A percentile compares a stretch with the other conserved stretches of the same genome.
phyloP scores from a whole-genome alignment of 2,329 filamentous ascomycete genomes.

The Cadophora sp. region DNA sequence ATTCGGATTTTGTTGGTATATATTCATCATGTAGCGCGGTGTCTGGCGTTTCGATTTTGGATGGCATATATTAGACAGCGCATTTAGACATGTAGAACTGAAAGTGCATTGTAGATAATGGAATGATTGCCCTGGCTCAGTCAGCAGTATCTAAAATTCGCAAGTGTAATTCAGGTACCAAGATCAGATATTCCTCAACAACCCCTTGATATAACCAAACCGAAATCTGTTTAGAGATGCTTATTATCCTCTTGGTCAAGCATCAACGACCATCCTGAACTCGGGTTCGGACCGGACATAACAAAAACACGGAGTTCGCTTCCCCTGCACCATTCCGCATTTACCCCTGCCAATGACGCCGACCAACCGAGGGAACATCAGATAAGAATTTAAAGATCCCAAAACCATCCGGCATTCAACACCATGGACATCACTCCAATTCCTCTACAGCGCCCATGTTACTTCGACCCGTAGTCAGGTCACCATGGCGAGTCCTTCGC shows the following conservation, averaged over 20 bases:
- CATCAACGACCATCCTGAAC: background rate
- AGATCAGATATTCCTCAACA: too few relatives aligned
- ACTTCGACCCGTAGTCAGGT: slow-evolving; percentile 28
- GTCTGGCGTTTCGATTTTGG: background rate
- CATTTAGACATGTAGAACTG: background rate
- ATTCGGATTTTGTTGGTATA: background rate
- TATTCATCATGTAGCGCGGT: background rate
- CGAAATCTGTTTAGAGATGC: background rate
- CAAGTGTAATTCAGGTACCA: too few relatives aligned
- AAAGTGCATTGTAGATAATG: background rate
- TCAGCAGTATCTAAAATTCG: background rate
- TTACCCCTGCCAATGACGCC: slow-evolving; percentile 11
- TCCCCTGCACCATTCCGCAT: background rate
- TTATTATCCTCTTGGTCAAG: background rate
- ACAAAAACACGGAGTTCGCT: slow-evolving; percentile 12
- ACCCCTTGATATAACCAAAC: background rate
- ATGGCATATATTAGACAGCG: background rate
- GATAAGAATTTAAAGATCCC: background rate
- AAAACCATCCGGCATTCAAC: background rate
- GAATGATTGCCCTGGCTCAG: too few relatives aligned
- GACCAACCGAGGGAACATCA: background rate
- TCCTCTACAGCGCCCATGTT: slow-evolving; percentile 32
- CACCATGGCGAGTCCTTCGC: slow-evolving; percentile 28
- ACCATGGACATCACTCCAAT: slow-evolving; percentile 2
- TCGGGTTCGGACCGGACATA: slow-evolving; percentile 5